phyloP scores from a whole-genome alignment of 768 basidiomycete genomes.

The Macrolepiota fuliginosa region DNA sequence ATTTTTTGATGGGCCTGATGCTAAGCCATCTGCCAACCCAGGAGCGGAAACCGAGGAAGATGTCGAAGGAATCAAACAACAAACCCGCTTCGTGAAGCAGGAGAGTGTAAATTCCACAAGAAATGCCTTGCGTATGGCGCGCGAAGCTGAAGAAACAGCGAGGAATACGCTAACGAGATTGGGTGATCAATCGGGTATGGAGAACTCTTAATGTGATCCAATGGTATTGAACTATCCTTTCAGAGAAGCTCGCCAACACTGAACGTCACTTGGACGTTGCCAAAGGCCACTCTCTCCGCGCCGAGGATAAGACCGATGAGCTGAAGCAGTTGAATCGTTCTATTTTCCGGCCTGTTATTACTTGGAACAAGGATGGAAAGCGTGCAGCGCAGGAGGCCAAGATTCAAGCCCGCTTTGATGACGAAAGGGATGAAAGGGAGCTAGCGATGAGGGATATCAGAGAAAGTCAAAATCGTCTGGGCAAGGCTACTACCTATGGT shows the following conservation, averaged over 20 bases:
- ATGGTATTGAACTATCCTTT: conserved; percentile 6
- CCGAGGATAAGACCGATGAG: conserved; percentile 92
- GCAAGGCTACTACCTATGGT: conserved; percentile 66
- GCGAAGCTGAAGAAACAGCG: conserved; percentile 97
- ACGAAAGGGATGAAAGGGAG: conserved; percentile 82
- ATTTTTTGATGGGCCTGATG: conserved; percentile 63
- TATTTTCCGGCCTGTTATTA: conserved; percentile 90
- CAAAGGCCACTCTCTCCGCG: conserved; percentile 81
- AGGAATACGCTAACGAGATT: conserved; percentile 78
- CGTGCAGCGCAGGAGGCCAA: conserved; percentile 85
- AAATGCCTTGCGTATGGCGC: conserved; percentile 89
- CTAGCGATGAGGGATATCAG: conserved; percentile 83
- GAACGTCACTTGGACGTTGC: conserved; percentile 93
- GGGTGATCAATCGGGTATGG: conserved; percentile 89
- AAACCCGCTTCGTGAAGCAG: conserved; percentile 87
- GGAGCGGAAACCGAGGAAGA: conserved; percentile 85
- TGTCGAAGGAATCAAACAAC: conserved; percentile 92
- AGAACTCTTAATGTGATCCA: not conserved
- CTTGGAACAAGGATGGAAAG: conserved; percentile 92
- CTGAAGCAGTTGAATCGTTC: conserved; percentile 92
- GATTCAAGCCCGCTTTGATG: conserved; percentile 80
- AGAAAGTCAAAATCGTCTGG: conserved; percentile 84
- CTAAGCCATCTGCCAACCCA: conserved; percentile 44
- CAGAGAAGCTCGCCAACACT: conserved; percentile 89
- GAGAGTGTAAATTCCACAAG: conserved; percentile 86